Conservation (phyloP, 768 basidiomycete species). For the Tulasnella calospora region DNA sequence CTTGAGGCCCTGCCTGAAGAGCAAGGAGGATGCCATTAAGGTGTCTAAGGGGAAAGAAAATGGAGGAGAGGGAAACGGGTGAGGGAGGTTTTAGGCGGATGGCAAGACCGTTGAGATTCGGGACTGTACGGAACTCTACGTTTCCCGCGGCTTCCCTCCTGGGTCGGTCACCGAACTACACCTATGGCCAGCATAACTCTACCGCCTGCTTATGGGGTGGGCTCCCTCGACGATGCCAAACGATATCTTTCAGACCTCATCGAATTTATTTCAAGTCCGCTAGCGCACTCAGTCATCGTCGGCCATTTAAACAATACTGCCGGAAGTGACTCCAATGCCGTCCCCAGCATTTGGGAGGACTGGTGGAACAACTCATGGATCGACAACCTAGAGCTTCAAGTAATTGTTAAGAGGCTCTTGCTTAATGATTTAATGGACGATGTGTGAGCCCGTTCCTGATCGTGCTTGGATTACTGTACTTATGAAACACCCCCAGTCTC, state of each 20-base stretch:
- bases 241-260: constrained; percentile 17
- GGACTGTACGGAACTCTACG: constrained; percentile 12
- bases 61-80: constrained; percentile 3
- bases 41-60: constrained; percentile 13
- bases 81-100: neutral
- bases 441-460: constrained; percentile 7
- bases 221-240: neutral
- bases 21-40: constrained; percentile 22
- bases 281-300: constrained; percentile 17
- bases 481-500: neutral
- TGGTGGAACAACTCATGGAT: constrained; percentile 25
- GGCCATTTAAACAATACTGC: constrained; percentile 24
- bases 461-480: neutral
- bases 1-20: constrained; percentile 26
- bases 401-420: neutral
- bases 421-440: neutral
- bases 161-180: neutral
- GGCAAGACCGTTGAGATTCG: constrained; percentile 1
- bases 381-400: constrained; percentile 9
- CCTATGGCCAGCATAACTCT: constrained; percentile 7
- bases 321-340: neutral
- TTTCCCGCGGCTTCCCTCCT: constrained; percentile 9
- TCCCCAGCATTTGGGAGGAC: constrained; percentile 21
- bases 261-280: constrained; percentile 12
- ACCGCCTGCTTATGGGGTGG: neutral